These are phyloP conservation scores for Sporobolomyces pararoseus DNA, from an alignment of 768 basidiomycete genomes.

Conservation along the genomic window DNA sequence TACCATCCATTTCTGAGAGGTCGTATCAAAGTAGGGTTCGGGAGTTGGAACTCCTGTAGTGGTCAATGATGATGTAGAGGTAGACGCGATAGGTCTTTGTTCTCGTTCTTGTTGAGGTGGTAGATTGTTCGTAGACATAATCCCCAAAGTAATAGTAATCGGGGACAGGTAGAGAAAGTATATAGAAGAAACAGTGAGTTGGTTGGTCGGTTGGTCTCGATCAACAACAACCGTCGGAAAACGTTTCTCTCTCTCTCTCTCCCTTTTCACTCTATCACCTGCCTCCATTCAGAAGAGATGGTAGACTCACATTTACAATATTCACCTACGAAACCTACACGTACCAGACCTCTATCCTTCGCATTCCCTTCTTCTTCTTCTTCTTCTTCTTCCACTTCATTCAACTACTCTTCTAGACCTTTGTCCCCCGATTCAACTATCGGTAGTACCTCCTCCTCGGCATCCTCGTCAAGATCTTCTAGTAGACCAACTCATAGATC, in stretches of 20 bases:
- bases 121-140: not conserved
- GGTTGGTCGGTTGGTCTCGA: too few species aligned
- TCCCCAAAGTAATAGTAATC: not conserved
- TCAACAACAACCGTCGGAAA: too few species aligned
- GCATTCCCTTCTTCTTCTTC: slow-evolving; percentile 7
- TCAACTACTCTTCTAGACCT: slow-evolving; percentile 4
- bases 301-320: too few species aligned
- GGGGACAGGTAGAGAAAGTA: too few species aligned
- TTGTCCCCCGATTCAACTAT: not conserved
- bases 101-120: too few species aligned
- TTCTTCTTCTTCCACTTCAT: slow-evolving; percentile 1
- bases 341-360: slow-evolving; percentile 1
- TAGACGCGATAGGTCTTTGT: not conserved
- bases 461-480: not conserved
- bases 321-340: not conserved
- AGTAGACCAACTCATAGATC: not conserved
- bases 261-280: not conserved
- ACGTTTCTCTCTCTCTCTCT: not conserved
- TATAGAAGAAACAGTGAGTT: too few species aligned
- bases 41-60: not conserved
- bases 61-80: not conserved
- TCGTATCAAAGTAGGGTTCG: slow-evolving; percentile 63
- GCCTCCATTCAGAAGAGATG: not conserved
- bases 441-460: not conserved
- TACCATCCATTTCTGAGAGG: slow-evolving; percentile 73